These are phyloP conservation scores for Austropuccinia psidii DNA, from an alignment of 1,284 basidiomycete genomes.

Conservation along the genomic window DNA sequence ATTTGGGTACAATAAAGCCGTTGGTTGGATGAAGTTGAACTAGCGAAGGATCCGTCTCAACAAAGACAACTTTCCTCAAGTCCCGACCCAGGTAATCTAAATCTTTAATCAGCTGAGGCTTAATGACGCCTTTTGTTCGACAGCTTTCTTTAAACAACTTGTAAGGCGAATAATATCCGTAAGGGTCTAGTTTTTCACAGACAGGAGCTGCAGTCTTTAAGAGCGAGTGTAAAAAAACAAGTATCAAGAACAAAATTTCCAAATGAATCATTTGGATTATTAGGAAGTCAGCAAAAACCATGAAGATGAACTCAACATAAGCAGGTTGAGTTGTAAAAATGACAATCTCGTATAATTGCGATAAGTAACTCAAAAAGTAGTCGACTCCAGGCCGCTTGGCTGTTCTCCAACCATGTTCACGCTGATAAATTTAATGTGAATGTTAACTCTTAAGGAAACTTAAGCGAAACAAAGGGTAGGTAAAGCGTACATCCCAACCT, in stretches of 20 bases:
- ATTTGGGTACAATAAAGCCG: conserved; percentile 71
- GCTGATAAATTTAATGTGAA: conserved; percentile 34
- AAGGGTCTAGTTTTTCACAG: conserved; percentile 88
- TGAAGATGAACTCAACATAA: conserved; percentile 59
- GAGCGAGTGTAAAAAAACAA: background rate
- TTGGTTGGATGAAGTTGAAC: conserved; percentile 79
- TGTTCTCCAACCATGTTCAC: conserved; percentile 51
- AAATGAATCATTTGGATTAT: background rate
- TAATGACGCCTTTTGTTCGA: conserved; percentile 43
- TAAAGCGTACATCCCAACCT: conserved; percentile 76
- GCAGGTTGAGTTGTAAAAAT: conserved; percentile 85
- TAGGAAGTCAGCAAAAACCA: background rate
- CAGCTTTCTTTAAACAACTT: conserved; percentile 72
- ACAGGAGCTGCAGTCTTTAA: conserved; percentile 75
- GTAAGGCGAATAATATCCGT: conserved; percentile 79
- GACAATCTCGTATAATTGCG: conserved; percentile 96
- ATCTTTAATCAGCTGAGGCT: conserved; percentile 55
- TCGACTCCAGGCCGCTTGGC: conserved; percentile 79
- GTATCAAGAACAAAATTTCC: background rate
- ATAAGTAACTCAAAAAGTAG: conserved; percentile 92
- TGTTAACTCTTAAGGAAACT: background rate
- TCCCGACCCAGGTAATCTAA: conserved; percentile 87
- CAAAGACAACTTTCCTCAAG: conserved; percentile 74
- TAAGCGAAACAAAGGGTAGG: background rate
- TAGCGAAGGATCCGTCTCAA: conserved; percentile 78